Evolutionary conservation across 768 basidiomycete genomes (phyloP).

Genomic region (Pleurotus eryngii): DNA sequence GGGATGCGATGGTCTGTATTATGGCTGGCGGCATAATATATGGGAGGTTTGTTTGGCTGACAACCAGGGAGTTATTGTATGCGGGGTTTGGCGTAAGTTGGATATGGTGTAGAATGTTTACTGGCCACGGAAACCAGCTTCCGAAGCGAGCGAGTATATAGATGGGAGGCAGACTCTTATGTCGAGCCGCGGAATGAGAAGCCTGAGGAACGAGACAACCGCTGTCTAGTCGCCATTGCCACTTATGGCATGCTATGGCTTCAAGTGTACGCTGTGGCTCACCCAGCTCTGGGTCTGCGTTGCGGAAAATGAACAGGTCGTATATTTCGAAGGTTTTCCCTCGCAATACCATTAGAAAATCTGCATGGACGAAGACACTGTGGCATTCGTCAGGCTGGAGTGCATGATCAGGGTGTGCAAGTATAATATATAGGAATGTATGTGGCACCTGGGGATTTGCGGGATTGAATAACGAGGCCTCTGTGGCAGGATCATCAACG

Average conservation of each 20-base stretch:
- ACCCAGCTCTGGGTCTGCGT: constrained; percentile 11
- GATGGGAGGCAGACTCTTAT: constrained; percentile 28
- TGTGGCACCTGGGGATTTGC: constrained; percentile 16
- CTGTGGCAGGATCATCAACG: constrained; percentile 23
- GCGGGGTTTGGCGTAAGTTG: constrained; percentile 41
- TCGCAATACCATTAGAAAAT: constrained; percentile 46
- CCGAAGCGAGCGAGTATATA: constrained; percentile 58
- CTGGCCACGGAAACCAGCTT: constrained; percentile 62
- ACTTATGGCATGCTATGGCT: constrained; percentile 44
- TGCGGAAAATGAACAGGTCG: constrained; percentile 24
- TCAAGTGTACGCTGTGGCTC: constrained; percentile 24
- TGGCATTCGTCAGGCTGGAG: constrained; percentile 35
- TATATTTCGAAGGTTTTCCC: constrained; percentile 41
- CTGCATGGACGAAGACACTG: constrained; percentile 38
- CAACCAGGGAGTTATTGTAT: constrained; percentile 23
- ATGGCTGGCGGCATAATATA: constrained; percentile 35
- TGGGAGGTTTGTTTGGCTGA: constrained; percentile 38
- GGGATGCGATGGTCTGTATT: constrained; percentile 44
- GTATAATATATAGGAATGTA: not conserved
- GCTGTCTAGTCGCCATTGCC: constrained; percentile 58
- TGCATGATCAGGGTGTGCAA: not conserved
- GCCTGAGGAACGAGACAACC: constrained; percentile 37
- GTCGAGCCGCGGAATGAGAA: constrained; percentile 14
- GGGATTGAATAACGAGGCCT: constrained; percentile 34
- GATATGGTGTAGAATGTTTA: constrained; percentile 67